Conservation (phyloP, 257 asterid species). For the Craterostigma plantagineum region DNA sequence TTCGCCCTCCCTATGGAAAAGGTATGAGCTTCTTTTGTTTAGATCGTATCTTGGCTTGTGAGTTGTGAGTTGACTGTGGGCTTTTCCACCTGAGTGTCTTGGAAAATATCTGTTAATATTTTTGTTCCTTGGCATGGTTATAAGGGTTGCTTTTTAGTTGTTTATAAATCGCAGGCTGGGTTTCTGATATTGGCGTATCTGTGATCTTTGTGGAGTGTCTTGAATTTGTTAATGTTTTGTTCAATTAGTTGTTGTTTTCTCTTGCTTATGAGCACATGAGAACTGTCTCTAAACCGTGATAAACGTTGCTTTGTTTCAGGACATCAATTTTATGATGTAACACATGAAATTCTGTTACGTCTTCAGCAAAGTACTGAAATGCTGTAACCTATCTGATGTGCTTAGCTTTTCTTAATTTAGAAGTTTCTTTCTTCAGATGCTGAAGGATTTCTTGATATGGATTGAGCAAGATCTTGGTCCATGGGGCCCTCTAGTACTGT, state of each 20-base stretch:
- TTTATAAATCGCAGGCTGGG: too few species aligned
- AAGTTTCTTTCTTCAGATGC: slow-evolving; percentile 28
- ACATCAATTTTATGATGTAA: too few species aligned
- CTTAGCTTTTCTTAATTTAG: not conserved
- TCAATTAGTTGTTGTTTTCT: too few species aligned
- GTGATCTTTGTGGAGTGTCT: too few species aligned
- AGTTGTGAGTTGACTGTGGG: not conserved
- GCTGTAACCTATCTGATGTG: not conserved
- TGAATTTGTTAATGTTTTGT: not conserved
- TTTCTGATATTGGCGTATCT: too few species aligned
- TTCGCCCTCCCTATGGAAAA: slow-evolving; percentile 73
- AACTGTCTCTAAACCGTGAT: too few species aligned
- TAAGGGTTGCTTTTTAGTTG: too few species aligned
- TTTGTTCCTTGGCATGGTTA: too few species aligned
- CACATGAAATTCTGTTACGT: too few species aligned
- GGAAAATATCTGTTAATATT: not conserved
- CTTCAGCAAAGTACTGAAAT: not conserved
- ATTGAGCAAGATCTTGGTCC: slow-evolving; percentile 78
- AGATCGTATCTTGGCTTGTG: not conserved
- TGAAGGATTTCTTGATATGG: slow-evolving; percentile 66
- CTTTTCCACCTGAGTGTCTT: not conserved
- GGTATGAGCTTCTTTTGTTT: slow-evolving; percentile 21
- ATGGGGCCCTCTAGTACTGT: slow-evolving; percentile 95
- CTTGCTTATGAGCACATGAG: too few species aligned
- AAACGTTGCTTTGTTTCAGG: too few species aligned